These are phyloP conservation scores for Cryphonectria nitschkei DNA, from an alignment of 2,329 filamentous ascomycete genomes.

Conservation along the genomic window DNA sequence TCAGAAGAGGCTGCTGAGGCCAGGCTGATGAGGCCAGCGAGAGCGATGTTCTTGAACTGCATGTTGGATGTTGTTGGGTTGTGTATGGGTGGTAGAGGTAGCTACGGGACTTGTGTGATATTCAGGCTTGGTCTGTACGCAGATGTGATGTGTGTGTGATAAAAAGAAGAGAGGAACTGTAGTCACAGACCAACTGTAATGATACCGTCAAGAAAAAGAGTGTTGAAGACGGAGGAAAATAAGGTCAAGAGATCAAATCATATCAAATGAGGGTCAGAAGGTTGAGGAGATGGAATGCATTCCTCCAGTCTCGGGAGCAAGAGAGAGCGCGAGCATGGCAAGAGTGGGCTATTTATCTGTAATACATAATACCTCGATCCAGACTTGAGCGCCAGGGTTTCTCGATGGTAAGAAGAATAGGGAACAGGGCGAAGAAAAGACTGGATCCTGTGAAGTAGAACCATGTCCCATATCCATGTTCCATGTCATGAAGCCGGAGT, in stretches of 20 bases:
- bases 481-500: constrained; percentile 9
- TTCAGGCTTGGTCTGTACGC: not conserved
- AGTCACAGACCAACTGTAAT: constrained; percentile 8
- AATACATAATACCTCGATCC: not conserved
- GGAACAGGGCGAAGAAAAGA: constrained; percentile 7
- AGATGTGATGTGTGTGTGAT: not conserved
- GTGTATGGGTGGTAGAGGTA: constrained; percentile 10
- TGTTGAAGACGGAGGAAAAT: not conserved
- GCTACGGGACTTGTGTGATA: constrained; percentile 19
- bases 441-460: constrained; percentile 7
- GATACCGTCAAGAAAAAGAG: constrained; percentile 1
- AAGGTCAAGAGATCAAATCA: constrained; percentile 1
- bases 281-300: not conserved
- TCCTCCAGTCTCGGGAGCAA: not conserved
- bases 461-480: not conserved
- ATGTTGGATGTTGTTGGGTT: constrained; percentile 17
- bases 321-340: not conserved
- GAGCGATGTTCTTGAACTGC: constrained; percentile 28
- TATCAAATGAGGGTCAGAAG: constrained; percentile 6
- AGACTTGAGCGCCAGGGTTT: too few species aligned
- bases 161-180: constrained; percentile 1
- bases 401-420: constrained; percentile 4
- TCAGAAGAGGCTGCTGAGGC: constrained; percentile 21
- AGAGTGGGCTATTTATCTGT: constrained; percentile 8
- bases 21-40: constrained; percentile 25